Evolutionary conservation across 2,329 filamentous ascomycete genomes (phyloP).

Genomic region (Colletotrichum phormii): DNA sequence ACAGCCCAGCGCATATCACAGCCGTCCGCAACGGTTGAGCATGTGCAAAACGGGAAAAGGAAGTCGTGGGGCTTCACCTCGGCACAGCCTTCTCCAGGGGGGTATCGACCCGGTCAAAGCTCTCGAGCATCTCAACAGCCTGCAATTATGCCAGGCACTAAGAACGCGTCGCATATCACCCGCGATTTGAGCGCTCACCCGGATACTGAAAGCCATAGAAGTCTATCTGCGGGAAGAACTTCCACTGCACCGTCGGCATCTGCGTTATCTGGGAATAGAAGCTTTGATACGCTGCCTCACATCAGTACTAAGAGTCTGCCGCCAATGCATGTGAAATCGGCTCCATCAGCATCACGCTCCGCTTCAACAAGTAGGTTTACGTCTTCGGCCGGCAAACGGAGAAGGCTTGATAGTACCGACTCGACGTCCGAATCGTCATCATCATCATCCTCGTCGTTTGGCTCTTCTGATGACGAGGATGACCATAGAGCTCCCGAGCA

Average conservation of each 20-base stretch:
- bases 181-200: neutral
- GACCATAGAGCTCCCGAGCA: neutral
- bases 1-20: neutral
- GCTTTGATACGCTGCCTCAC: slow-evolving; percentile 6
- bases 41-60: neutral
- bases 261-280: neutral
- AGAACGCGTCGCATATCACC: neutral
- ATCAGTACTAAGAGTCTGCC: slow-evolving; percentile 3
- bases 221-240: neutral
- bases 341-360: slow-evolving; percentile 2
- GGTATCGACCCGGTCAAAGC: neutral
- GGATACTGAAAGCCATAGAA: neutral
- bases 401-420: neutral
- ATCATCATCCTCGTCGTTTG: neutral
- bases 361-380: neutral
- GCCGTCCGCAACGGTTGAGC: neutral
- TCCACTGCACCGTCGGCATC: neutral
- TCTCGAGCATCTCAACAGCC: neutral
- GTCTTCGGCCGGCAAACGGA: slow-evolving; percentile 1
- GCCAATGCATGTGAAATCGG: slow-evolving; percentile 10
- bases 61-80: neutral
- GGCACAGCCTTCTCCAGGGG: neutral
- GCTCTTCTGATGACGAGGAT: neutral
- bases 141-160: neutral
- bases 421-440: neutral